phyloP scores from a whole-genome alignment of 768 basidiomycete species.

The Rhizopogon roseolus region DNA sequence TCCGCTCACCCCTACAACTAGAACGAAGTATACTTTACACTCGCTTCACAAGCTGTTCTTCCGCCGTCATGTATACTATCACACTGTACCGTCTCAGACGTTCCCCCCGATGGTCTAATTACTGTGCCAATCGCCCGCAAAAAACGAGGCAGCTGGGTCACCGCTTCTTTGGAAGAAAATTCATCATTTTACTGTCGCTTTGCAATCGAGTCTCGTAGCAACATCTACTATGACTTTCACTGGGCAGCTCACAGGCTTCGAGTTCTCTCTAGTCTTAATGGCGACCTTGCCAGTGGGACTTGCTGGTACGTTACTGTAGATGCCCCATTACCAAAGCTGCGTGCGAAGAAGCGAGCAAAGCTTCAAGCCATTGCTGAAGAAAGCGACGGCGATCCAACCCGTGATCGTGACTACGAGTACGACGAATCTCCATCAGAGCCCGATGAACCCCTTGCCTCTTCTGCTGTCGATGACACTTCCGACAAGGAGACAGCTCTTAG shows the following conservation, averaged over 20 bases:
- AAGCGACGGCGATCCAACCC: not conserved
- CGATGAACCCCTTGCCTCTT: conserved; percentile 16
- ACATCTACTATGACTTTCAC: conserved; percentile 57
- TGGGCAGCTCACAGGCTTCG: conserved; percentile 48
- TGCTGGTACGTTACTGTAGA: conserved; percentile 42
- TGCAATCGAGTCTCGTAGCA: conserved; percentile 54
- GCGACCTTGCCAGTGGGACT: conserved; percentile 32
- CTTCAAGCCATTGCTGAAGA: conserved; percentile 18
- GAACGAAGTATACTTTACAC: conserved; percentile 76
- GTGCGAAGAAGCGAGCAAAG: conserved; percentile 12
- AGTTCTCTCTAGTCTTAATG: conserved; percentile 27
- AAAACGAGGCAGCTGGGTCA: conserved; percentile 18
- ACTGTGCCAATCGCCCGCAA: conserved; percentile 8
- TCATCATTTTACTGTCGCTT: conserved; percentile 49
- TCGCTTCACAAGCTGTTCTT: conserved; percentile 43
- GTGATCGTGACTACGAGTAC: conserved; percentile 17
- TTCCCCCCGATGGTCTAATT: conserved; percentile 8
- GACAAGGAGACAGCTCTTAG: conserved; percentile 26
- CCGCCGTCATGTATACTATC: conserved; percentile 47
- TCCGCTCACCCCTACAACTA: conserved; percentile 19
- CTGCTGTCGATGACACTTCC: conserved; percentile 10
- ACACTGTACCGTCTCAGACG: conserved; percentile 44
- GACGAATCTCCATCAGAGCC: conserved; percentile 14
- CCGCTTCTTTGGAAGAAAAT: conserved; percentile 11
- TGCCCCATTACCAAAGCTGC: conserved; percentile 5